A percentile compares a stretch with the other conserved stretches of the same genome.
phyloP scores from a whole-genome alignment of 352 stramenopile species.

The Pythium aquatile region DNA sequence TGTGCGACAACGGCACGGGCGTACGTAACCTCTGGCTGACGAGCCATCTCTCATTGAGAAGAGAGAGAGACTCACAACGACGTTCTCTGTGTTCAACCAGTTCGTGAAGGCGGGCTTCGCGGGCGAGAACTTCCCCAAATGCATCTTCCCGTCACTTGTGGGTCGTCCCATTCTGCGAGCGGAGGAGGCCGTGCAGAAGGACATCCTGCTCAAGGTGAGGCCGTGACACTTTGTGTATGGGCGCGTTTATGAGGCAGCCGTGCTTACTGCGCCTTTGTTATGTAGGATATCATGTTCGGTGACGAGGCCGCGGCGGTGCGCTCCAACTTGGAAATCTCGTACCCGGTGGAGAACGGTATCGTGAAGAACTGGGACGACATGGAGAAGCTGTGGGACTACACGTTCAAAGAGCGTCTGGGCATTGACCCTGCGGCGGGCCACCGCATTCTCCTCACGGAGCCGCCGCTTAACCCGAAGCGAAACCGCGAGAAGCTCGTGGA shows the following conservation, averaged over 20 bases:
- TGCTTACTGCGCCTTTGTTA: slow-evolving; percentile 1
- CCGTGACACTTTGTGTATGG: neutral
- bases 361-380: slow-evolving; percentile 98
- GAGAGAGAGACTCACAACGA: too few species aligned
- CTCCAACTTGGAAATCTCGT: slow-evolving; percentile 85
- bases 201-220: slow-evolving; percentile 81
- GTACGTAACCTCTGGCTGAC: slow-evolving; percentile 33
- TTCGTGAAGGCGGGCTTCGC: slow-evolving; percentile 94
- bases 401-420: slow-evolving; percentile 89
- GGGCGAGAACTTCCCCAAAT: slow-evolving; percentile 93
- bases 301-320: slow-evolving; percentile 90
- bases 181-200: slow-evolving; percentile 87
- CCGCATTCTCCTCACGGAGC: slow-evolving; percentile 92
- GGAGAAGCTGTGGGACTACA: slow-evolving; percentile 97
- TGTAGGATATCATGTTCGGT: slow-evolving; percentile 94
- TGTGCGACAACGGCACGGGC: slow-evolving; percentile 88
- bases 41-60: neutral
- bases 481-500: slow-evolving; percentile 92
- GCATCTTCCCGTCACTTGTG: slow-evolving; percentile 94
- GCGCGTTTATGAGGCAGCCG: too few species aligned
- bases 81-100: slow-evolving; percentile 29
- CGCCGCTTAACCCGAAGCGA: slow-evolving; percentile 89
- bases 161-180: slow-evolving; percentile 92
- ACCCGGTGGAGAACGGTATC: slow-evolving; percentile 95
- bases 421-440: slow-evolving; percentile 65